Base-by-base conservation (phyloP, 2,329 filamentous ascomycete genomes). In the Epichloe gansuensis region DNA sequence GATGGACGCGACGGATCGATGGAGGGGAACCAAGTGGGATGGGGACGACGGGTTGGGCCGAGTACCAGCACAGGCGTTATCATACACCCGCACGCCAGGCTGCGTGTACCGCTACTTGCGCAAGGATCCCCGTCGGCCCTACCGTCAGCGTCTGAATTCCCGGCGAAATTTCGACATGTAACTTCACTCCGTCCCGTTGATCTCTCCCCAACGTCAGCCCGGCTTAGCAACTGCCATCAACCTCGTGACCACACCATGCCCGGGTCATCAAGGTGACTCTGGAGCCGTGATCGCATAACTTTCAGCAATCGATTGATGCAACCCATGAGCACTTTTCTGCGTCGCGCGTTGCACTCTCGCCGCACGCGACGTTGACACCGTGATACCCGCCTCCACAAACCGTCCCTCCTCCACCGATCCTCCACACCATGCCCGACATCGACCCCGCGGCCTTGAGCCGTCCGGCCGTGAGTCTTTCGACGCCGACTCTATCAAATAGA, bases 371-470 rank as follows among this genome's bases (percentile, higher is more conserved):
- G 60, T 47, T 45, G 47, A 50, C 37, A 25, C 38, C 42, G 45
- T 45, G 38, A 53, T 50, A 48, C 23, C 46, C 46, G 46, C 46
- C 46, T 41, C 41, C 52, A 48, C 48, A 38, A 34, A 59, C 56
- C 61, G 60, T 62, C 59, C 59, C 61, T 58, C 61, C 57, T 57
- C 61, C 56, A 57, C 58, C 58, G 57, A 52, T 56, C 56, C 49
- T 52, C 60, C 62, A 64, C 62, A 59, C 37, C 47, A 85, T 85
- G 81, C 81, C 81, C 62, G 82, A 85, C 70, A 85, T 85, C 70
- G 82, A 85, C 72, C 82, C 82, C 63, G 80, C 82, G 72, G 81
- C 82, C 58, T 69, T 85, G 62, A 83, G 80, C 73, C 79, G 81
- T 62, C 77, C 80, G 56, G 69, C 79, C 47, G 66, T 76, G 65